Evolutionary conservation across 2,329 filamentous ascomycete genomes (phyloP).

Genomic region (Aspergillus calidoustus): DNA sequence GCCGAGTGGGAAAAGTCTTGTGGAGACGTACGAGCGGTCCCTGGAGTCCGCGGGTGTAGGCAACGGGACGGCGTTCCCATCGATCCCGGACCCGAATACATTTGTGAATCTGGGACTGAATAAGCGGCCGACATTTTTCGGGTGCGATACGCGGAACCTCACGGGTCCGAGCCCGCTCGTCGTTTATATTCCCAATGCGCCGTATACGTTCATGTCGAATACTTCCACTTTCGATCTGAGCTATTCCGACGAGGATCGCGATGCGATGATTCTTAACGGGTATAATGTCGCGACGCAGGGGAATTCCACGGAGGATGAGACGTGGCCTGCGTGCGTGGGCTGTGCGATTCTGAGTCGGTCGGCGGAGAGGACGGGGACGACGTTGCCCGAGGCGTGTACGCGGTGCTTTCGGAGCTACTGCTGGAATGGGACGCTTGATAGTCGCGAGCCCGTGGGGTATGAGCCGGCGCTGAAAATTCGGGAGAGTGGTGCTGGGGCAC

Average conservation of each 20-base stretch:
- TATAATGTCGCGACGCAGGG: constrained; percentile 79
- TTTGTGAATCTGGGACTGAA: constrained; percentile 77
- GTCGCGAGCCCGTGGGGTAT: constrained; percentile 43
- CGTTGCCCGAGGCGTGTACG: constrained; percentile 70
- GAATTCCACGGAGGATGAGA: constrained; percentile 71
- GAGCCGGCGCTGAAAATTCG: constrained; percentile 37
- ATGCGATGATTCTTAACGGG: constrained; percentile 83
- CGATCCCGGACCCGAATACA: constrained; percentile 71
- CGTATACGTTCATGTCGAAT: constrained; percentile 77
- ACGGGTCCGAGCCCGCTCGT: constrained; percentile 66
- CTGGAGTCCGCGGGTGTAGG: constrained; percentile 55
- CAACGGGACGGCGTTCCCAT: constrained; percentile 71
- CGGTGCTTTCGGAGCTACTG: constrained; percentile 80
- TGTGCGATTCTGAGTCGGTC: constrained; percentile 81
- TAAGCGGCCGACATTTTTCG: constrained; percentile 75
- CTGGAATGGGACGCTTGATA: constrained; percentile 75
- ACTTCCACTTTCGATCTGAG: constrained; percentile 72
- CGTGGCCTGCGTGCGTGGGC: constrained; percentile 80
- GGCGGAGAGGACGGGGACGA: constrained; percentile 69
- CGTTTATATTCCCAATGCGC: constrained; percentile 87
- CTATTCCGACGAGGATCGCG: constrained; percentile 68
- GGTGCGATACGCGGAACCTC: constrained; percentile 68
- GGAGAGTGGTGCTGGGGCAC: background rate
- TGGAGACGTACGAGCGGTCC: constrained; percentile 72
- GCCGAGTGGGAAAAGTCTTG: constrained; percentile 75